These are phyloP conservation scores for Trichaptum fuscoviolaceum DNA, from an alignment of 768 basidiomycete genomes.

Conservation along the genomic window DNA sequence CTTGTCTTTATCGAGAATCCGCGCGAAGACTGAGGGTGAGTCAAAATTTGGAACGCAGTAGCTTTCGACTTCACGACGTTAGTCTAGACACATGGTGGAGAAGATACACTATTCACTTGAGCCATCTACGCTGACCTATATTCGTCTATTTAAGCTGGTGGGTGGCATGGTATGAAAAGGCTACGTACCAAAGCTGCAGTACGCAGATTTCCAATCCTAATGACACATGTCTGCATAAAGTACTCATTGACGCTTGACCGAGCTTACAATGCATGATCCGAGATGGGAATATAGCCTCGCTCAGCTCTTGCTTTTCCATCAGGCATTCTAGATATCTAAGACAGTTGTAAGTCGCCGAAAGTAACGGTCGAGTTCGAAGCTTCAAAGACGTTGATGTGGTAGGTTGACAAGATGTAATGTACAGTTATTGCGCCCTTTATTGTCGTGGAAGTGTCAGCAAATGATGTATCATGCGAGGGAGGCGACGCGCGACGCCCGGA, in stretches of 20 bases:
- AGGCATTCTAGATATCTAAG: not conserved
- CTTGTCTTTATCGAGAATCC: slow-evolving; percentile 83
- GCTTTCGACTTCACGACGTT: slow-evolving; percentile 60
- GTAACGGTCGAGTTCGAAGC: not conserved
- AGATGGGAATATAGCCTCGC: slow-evolving; percentile 68
- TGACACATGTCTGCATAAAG: slow-evolving; percentile 10
- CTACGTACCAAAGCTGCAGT: slow-evolving; percentile 66
- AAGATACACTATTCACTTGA: slow-evolving; percentile 47
- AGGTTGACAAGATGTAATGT: not conserved
- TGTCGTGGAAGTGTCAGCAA: not conserved
- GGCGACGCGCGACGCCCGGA: not conserved
- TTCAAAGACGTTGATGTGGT: not conserved
- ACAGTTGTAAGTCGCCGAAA: too few relatives aligned
- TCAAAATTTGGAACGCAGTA: slow-evolving; percentile 94
- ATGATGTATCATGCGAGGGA: not conserved
- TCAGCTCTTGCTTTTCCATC: slow-evolving; percentile 20
- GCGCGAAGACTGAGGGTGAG: slow-evolving; percentile 87
- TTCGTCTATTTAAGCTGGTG: slow-evolving; percentile 4
- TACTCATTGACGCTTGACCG: not conserved
- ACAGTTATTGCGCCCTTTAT: not conserved
- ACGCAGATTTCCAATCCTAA: slow-evolving; percentile 76
- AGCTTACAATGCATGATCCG: slow-evolving; percentile 74
- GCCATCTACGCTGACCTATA: slow-evolving; percentile 69
- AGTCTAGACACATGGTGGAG: not conserved
- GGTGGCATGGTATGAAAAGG: not conserved